Base-by-base conservation (phyloP, 2,329 filamentous ascomycete genomes). In the Bipolaris zeicola region DNA sequence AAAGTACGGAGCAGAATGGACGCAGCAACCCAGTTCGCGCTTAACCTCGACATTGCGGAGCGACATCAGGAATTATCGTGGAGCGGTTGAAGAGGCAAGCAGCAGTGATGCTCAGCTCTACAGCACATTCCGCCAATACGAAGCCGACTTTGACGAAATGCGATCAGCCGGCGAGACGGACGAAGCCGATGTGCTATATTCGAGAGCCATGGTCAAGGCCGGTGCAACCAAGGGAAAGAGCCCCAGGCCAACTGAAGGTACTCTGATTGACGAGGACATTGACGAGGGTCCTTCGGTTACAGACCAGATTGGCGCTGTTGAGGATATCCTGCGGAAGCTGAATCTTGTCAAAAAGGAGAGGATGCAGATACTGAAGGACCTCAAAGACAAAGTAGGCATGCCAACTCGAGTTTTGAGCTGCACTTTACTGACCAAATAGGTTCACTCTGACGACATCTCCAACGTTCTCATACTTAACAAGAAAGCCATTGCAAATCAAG, bases 401-500 rank as follows among this genome's bases (percentile, higher is more conserved):
- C 14, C 36, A 8, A 16, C 16, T 26, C 13, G 22, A 3, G 6
- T 20, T n/a, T 18, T 2, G 4, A 13, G 18, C 37, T 36, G 16
- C 6, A 5, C 6, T 10, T 36, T 50, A 36, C 60, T 61, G 52
- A 63, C 42, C 26, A 38, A 18, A 13, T 63, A 97, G 94, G 89
- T 94, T 50, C 94, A 96, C 77, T 92, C 90, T 64, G 96, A 99
- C 71, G 96, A 99, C 70, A 99, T 99, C 62, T 97, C 93, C 5
- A 95, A 96, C 71, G 93, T 98, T 11, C 82, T 99, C 58, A 99
- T 99, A 53, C 81, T 99, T 57, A 99, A 99, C 82, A 98, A 98
- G 75, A 99, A 98, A 78, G 89, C 92, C 1, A 94, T 98, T 69
- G 85, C 92, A 18, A 96, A 92, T 70, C 94, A 95, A 69, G 95